These are phyloP conservation scores for Zopfochytrium polystomum DNA, from an alignment of 371 early-diverging fungal genomes.

Conservation along the genomic window DNA sequence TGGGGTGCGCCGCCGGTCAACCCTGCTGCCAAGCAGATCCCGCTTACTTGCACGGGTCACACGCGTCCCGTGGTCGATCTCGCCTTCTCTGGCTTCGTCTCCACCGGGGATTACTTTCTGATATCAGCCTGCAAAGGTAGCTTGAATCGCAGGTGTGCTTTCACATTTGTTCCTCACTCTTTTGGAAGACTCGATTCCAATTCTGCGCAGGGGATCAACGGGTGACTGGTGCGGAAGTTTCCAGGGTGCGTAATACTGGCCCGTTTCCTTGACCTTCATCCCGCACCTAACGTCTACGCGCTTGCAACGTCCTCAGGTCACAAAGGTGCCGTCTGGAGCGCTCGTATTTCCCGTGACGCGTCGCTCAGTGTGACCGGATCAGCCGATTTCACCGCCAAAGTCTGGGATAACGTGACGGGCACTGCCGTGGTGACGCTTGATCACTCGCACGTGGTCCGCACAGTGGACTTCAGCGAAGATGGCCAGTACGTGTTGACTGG, in stretches of 20 bases:
- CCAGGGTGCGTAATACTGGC: constrained; percentile 36
- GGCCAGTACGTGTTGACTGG: constrained; percentile 72
- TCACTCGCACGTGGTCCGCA: constrained; percentile 79
- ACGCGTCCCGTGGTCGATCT: constrained; percentile 86
- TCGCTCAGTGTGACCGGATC: constrained; percentile 79
- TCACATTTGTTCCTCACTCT: not conserved
- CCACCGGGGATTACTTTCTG: constrained; percentile 64
- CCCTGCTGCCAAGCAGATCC: constrained; percentile 42
- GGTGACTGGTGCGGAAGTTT: constrained; percentile 91
- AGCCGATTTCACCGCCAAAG: constrained; percentile 78
- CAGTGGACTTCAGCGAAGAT: constrained; percentile 61
- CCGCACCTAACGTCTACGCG: no score
- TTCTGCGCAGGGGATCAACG: constrained; percentile 78
- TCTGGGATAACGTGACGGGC: constrained; percentile 80
- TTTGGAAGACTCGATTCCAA: constrained; percentile 75
- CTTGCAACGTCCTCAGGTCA: constrained; percentile 48
- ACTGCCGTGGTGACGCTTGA: constrained; percentile 63
- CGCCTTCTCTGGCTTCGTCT: constrained; percentile 67
- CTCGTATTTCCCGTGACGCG: constrained; percentile 71
- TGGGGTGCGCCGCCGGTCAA: no score
- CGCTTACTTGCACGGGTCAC: constrained; percentile 84
- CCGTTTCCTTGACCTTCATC: no score
- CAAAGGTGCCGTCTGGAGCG: constrained; percentile 88
- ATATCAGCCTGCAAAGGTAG: constrained; percentile 88
- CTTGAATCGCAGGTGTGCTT: constrained; percentile 9